These are phyloP conservation scores for Calocybe indica DNA, from an alignment of 768 basidiomycete species.

Conservation along the genomic window DNA sequence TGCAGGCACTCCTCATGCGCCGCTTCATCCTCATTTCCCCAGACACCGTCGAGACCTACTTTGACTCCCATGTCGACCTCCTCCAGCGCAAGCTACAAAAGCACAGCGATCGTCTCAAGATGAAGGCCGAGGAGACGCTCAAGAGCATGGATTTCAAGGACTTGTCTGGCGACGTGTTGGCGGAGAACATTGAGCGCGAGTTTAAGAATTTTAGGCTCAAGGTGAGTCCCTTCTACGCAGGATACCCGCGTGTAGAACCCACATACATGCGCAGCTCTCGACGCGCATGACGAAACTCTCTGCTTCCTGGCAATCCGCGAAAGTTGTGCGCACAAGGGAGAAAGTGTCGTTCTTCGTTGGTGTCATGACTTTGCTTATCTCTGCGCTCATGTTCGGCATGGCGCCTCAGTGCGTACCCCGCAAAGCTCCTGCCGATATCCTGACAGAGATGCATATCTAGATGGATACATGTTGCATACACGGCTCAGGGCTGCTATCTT, in stretches of 20 bases:
- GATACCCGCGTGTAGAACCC: slow-evolving; percentile 1
- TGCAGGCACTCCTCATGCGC: slow-evolving; percentile 15
- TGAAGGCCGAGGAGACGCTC: slow-evolving; percentile 67
- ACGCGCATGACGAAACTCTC: slow-evolving; percentile 72
- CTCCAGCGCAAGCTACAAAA: slow-evolving; percentile 82
- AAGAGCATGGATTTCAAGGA: slow-evolving; percentile 54
- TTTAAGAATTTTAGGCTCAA: slow-evolving; percentile 82
- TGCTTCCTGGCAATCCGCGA: slow-evolving; percentile 88
- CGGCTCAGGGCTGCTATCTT: slow-evolving; percentile 68
- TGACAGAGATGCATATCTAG: slow-evolving; percentile 25
- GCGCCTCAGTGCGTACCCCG: slow-evolving; percentile 67
- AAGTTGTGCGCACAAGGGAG: slow-evolving; percentile 76
- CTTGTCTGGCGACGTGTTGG: slow-evolving; percentile 55
- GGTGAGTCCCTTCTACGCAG: slow-evolving; percentile 34
- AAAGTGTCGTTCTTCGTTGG: slow-evolving; percentile 91
- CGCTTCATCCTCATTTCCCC: slow-evolving; percentile 12
- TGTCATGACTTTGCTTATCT: slow-evolving; percentile 82
- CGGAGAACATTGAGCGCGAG: slow-evolving; percentile 82
- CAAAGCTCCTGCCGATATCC: not conserved
- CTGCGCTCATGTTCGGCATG: slow-evolving; percentile 84
- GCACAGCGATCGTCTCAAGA: slow-evolving; percentile 78
- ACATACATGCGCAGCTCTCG: slow-evolving; percentile 49
- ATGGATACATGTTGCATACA: slow-evolving; percentile 88
- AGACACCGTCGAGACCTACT: slow-evolving; percentile 96
- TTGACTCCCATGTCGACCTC: slow-evolving; percentile 84